phyloP scores from a whole-genome alignment of 2,329 filamentous ascomycete genomes.

The Amauroascus verrucosus region DNA sequence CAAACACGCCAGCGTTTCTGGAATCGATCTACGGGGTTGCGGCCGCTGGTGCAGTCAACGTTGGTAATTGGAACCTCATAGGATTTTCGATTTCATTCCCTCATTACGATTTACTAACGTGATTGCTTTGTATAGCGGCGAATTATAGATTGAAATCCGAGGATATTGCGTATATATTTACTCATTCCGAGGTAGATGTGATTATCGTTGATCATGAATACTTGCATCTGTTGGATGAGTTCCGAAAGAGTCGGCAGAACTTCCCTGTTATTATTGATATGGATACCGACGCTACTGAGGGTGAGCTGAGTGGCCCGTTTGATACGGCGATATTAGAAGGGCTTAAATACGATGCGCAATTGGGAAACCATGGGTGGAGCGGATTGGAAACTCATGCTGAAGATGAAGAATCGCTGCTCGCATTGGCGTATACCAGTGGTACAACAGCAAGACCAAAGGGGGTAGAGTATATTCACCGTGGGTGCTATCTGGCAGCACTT shows the following conservation, averaged over 20 bases:
- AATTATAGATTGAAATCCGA: slow-evolving; percentile 70
- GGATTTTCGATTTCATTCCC: too few relatives aligned
- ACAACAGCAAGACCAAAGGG: slow-evolving; percentile 89
- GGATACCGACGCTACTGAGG: slow-evolving; percentile 69
- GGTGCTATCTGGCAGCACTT: slow-evolving; percentile 72
- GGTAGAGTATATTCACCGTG: slow-evolving; percentile 81
- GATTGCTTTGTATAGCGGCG: slow-evolving; percentile 36
- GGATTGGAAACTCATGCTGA: slow-evolving; percentile 59
- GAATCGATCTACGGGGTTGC: slow-evolving; percentile 82
- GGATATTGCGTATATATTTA: slow-evolving; percentile 84
- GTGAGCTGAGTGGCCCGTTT: slow-evolving; percentile 66
- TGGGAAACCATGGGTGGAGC: slow-evolving; percentile 62
- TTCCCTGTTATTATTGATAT: slow-evolving; percentile 69
- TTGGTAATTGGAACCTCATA: slow-evolving; percentile 38
- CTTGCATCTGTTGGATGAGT: slow-evolving; percentile 56
- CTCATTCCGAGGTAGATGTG: slow-evolving; percentile 72
- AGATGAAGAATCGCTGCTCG: slow-evolving; percentile 71
- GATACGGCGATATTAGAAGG: slow-evolving; percentile 77
- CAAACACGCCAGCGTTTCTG: slow-evolving; percentile 91
- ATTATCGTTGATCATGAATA: slow-evolving; percentile 85
- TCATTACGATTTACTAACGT: not conserved
- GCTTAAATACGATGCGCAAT: slow-evolving; percentile 56
- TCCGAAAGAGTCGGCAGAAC: slow-evolving; percentile 48
- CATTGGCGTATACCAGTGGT: slow-evolving; percentile 86
- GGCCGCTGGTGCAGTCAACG: slow-evolving; percentile 67